Base-by-base conservation (phyloP, 2,329 filamentous ascomycete genomes). In the Leptographium procerum region DNA sequence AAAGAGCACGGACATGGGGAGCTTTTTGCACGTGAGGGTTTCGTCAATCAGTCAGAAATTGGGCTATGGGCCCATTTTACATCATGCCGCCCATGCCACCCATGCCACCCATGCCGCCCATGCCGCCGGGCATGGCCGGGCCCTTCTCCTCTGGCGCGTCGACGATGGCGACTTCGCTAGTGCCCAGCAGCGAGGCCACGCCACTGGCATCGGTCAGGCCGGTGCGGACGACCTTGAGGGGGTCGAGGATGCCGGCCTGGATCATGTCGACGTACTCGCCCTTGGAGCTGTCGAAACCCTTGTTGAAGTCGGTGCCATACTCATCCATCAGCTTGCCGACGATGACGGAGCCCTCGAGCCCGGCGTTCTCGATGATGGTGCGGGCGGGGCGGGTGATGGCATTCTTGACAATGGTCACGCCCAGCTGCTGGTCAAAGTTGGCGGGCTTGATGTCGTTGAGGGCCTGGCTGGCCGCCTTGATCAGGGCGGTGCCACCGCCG, bases 191-290 rank as follows among this genome's bases (percentile, higher is more conserved):
- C 57, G 92, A 97, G 57, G 94, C 94, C 68, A 99, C 94, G 76
- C 94, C 94, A 70, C 87, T 92, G 67, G 94, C 94, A 69, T 99
- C 94, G 69, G 91, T 83, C 60, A 99, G 86, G 69, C 90, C 92
- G 63, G 94, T 99, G 69, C 94, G 91, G 70, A 99, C 94, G 67
- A 99, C 94, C 88, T 99, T 99, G 82, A 99, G 88, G 64, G 94
- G 94, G 73, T 99, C 94, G 61, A 99, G 88, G 74, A 99, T 99
- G 87, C 94, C 94, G 66, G 90, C 84, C 63, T 83, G 74, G 70
- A 99, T 96, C 94, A 99, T 97, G 80, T 99, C 92, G 66, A 96
- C 91, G 77, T 96, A 99, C 80, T 97, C 89, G 75, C 92, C 91
- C 81, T 91, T 96, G 72, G 90, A 78, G 77, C 88, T 94, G 83